These are phyloP conservation scores for Suillus paluster DNA, from an alignment of 768 basidiomycete species.

Conservation along the genomic window DNA sequence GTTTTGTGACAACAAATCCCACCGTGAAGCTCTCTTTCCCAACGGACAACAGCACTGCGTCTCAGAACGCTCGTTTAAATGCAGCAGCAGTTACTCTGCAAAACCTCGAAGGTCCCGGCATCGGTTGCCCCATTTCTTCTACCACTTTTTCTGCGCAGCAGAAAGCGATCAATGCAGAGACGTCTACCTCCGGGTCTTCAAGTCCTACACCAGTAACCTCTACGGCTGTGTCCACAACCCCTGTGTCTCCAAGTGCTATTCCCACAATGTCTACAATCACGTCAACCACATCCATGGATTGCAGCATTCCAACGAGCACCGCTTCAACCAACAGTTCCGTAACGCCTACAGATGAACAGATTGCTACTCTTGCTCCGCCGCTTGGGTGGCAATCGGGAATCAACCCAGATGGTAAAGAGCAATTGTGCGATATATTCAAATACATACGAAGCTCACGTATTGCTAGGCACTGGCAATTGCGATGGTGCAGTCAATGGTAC, in stretches of 20 bases:
- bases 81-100: conserved; percentile 71
- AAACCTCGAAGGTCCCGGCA: conserved; percentile 69
- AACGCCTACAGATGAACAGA: conserved; percentile 27
- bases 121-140: conserved; percentile 68
- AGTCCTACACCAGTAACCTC: not conserved
- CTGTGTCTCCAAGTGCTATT: conserved; percentile 1
- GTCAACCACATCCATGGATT: conserved; percentile 3
- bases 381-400: conserved; percentile 58
- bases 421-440: not conserved
- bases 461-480: conserved; percentile 41
- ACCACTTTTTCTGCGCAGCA: conserved; percentile 58
- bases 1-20: conserved; percentile 70
- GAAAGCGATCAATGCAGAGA: conserved; percentile 28
- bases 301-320: conserved; percentile 1
- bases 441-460: not conserved
- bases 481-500: conserved; percentile 38
- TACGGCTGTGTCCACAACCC: not conserved
- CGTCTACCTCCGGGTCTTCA: conserved; percentile 9
- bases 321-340: conserved; percentile 12
- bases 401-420: conserved; percentile 60
- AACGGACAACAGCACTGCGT: conserved; percentile 54
- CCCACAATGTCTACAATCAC: not conserved
- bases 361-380: conserved; percentile 54
- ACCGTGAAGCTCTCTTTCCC: conserved; percentile 63
- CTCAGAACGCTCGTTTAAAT: conserved; percentile 59